Percentiles rank a stretch among this genome's conserved stretches.
These are phyloP conservation scores for Gardenia jasminoides DNA, from an alignment of 257 asterid species.

Conservation along the genomic window DNA sequence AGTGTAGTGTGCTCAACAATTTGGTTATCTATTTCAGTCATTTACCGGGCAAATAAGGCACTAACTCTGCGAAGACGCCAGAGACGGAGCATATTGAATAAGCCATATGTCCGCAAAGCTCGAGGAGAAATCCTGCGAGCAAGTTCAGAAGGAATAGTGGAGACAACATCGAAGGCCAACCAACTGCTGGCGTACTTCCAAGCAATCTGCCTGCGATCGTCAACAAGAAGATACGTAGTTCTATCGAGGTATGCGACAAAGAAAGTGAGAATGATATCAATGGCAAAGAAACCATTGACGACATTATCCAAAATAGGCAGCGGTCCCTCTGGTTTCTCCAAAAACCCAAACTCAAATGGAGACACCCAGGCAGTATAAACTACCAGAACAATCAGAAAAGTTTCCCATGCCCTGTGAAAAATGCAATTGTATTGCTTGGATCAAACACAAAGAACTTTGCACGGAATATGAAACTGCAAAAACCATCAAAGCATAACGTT, in stretches of 20 bases:
- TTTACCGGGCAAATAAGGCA: conserved; percentile 73
- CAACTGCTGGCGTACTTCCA: conserved; percentile 55
- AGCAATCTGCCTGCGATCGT: conserved; percentile 55
- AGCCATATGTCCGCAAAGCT: conserved; percentile 57
- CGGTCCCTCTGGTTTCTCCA: conserved; percentile 42
- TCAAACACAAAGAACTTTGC: neutral
- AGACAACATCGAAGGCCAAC: conserved; percentile 66
- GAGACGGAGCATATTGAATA: conserved; percentile 83
- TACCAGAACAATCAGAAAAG: conserved; percentile 65
- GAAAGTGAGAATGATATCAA: conserved; percentile 83
- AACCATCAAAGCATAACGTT: neutral
- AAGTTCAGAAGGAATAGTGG: conserved; percentile 77
- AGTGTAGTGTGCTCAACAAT: neutral
- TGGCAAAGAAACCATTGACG: conserved; percentile 73
- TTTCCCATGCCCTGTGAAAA: conserved; percentile 60
- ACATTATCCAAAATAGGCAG: conserved; percentile 64
- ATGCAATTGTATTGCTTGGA: too few species aligned
- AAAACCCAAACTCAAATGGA: conserved; percentile 86
- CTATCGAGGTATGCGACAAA: conserved; percentile 77
- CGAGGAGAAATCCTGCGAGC: conserved; percentile 56
- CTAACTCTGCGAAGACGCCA: conserved; percentile 94
- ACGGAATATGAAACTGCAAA: neutral
- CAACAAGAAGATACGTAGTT: conserved; percentile 63
- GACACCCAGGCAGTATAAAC: conserved; percentile 92
- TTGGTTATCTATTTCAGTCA: neutral